Evolutionary conservation across 225 moss, liverwort and hornwort species (phyloP).

Genomic region (Lunularia cruciata): DNA sequence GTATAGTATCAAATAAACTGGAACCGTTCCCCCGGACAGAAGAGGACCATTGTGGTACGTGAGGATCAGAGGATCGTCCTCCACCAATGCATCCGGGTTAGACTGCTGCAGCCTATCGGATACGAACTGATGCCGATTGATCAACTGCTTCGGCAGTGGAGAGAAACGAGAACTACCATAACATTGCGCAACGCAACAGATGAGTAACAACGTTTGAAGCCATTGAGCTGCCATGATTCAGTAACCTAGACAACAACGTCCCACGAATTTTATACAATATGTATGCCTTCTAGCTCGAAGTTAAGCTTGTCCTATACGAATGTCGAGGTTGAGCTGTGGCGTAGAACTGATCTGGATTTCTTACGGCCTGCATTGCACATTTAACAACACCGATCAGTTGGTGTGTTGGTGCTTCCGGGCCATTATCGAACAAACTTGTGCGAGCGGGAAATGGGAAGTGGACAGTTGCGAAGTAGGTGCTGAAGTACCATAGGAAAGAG

Average conservation of each 20-base stretch:
- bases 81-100: conserved; percentile 7
- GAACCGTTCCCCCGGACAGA: conserved; percentile 40
- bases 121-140: neutral
- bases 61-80: conserved; percentile 42
- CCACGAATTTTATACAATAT: neutral
- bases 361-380: neutral
- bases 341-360: neutral
- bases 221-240: neutral
- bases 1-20: conserved; percentile 68
- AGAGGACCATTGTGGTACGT: conserved; percentile 69
- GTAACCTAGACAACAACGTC: neutral
- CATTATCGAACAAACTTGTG: neutral
- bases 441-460: no score
- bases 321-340: neutral
- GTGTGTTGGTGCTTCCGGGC: neutral
- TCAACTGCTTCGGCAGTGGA: neutral
- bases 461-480: neutral
- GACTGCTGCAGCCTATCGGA: neutral
- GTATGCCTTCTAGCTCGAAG: neutral
- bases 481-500: neutral
- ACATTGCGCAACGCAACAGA: neutral
- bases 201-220: neutral
- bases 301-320: no score
- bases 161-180: neutral
- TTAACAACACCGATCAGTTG: neutral